A percentile compares a stretch with the other conserved stretches of the same genome.
Conservation (phyloP, 2,329 filamentous ascomycete species). For the Penicillium sumatraense region DNA sequence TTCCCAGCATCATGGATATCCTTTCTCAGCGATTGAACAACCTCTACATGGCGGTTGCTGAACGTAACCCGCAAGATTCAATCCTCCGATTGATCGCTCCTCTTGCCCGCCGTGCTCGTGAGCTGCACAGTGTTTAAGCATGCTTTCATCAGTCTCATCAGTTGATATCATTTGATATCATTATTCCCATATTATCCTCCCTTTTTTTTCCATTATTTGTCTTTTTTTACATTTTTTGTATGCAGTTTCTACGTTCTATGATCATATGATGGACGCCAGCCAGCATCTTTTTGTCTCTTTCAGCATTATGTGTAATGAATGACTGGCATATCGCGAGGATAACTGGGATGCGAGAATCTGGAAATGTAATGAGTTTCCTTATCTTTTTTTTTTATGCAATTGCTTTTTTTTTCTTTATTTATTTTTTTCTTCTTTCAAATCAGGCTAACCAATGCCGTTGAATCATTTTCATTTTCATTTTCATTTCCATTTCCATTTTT, state of each 20-base stretch:
- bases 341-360: too few relatives aligned
- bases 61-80: slow-evolving; percentile 56
- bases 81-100: slow-evolving; percentile 57
- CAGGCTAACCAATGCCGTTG: too few relatives aligned
- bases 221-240: not conserved
- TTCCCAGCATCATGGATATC: slow-evolving; percentile 64
- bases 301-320: slow-evolving; percentile 18
- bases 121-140: slow-evolving; percentile 27
- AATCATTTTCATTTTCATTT: too few relatives aligned
- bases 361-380: too few relatives aligned
- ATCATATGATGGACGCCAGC: not conserved
- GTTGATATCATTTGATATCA: not conserved
- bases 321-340: too few relatives aligned
- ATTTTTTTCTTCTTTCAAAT: too few relatives aligned
- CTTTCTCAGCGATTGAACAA: slow-evolving; percentile 61
- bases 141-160: too few relatives aligned
- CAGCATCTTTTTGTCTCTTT: slow-evolving; percentile 9
- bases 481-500: too few relatives aligned
- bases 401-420: too few relatives aligned
- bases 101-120: slow-evolving; percentile 49
- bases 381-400: too few relatives aligned
- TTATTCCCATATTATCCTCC: not conserved
- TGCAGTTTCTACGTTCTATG: slow-evolving; percentile 2
- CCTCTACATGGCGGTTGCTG: slow-evolving; percentile 61
- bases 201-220: not conserved